Percentiles rank a stretch among this genome's conserved stretches.
Evolutionary conservation across 805 yeast genomes (phyloP).

Genomic region (Candida sithepensis): DNA sequence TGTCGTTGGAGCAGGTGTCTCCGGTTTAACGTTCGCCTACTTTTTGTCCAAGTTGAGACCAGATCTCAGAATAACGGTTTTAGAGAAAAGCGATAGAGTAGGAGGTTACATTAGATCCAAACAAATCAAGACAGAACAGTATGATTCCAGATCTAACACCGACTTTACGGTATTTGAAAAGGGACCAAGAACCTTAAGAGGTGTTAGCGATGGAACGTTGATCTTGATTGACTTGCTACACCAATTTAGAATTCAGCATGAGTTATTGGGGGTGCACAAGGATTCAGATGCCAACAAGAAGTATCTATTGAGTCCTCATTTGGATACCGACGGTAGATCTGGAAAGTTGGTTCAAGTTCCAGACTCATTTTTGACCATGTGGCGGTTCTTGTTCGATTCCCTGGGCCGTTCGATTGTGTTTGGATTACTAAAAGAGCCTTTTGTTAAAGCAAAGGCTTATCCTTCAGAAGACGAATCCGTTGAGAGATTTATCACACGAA

Average conservation of each 20-base stretch:
- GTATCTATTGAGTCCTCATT: conserved; percentile 46
- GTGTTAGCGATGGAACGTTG: conserved; percentile 74
- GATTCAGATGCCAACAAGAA: conserved; percentile 66
- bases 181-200: conserved; percentile 90
- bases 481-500: conserved; percentile 57
- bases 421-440: conserved; percentile 51
- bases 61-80: conserved; percentile 60
- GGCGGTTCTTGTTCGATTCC: conserved; percentile 26
- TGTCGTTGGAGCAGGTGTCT: conserved; percentile 83
- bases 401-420: conserved; percentile 31
- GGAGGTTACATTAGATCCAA: conserved; percentile 83
- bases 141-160: conserved; percentile 21
- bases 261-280: conserved; percentile 56
- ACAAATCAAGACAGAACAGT: conserved; percentile 27
- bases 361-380: conserved; percentile 29
- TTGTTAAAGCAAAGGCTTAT: conserved; percentile 28
- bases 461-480: conserved; percentile 63
- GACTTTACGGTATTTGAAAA: conserved; percentile 53
- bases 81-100: conserved; percentile 49
- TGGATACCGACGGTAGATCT: conserved; percentile 21
- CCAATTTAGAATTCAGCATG: conserved; percentile 43
- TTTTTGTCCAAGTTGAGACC: conserved; percentile 72
- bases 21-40: conserved; percentile 75
- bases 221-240: conserved; percentile 58
- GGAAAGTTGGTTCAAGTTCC: conserved; percentile 55